Conservation (phyloP, 2,329 filamentous ascomycete genomes). For the Trichoderma semiorbis region DNA sequence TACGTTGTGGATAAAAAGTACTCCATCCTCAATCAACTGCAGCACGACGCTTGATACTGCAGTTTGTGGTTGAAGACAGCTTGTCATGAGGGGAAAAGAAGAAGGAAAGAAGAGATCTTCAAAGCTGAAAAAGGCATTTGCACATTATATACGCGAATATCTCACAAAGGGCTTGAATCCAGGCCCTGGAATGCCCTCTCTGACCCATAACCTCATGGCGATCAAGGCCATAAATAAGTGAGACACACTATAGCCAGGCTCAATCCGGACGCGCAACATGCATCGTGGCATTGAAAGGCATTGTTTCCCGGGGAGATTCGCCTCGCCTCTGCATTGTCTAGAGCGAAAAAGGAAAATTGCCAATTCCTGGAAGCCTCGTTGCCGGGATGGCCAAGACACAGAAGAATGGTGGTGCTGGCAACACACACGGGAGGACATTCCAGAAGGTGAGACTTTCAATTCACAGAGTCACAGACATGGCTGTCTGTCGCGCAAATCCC, state of each 20-base stretch:
- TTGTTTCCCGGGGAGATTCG: neutral
- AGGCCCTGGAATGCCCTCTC: neutral
- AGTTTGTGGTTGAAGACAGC: neutral
- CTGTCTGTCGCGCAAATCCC: neutral
- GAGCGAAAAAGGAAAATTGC: neutral
- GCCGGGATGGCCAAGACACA: neutral
- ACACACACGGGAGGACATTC: neutral
- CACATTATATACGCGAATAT: slow-evolving; percentile 10
- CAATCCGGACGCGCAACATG: neutral
- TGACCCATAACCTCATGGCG: neutral
- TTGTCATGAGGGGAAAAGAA: neutral
- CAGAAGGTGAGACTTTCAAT: neutral
- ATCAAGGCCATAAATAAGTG: neutral
- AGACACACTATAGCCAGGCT: neutral
- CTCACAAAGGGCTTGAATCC: neutral
- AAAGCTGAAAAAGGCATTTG: neutral
- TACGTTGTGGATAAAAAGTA: slow-evolving; percentile 45
- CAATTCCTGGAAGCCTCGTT: neutral
- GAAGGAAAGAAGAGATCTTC: neutral
- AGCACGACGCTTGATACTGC: neutral
- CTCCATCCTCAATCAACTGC: slow-evolving; percentile 28
- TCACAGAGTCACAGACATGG: neutral
- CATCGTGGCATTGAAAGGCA: neutral
- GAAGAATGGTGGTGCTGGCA: neutral
- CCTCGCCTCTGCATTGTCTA: neutral